Conservation (phyloP, 2,329 filamentous ascomycete genomes). For the Penicillium rolfsii region DNA sequence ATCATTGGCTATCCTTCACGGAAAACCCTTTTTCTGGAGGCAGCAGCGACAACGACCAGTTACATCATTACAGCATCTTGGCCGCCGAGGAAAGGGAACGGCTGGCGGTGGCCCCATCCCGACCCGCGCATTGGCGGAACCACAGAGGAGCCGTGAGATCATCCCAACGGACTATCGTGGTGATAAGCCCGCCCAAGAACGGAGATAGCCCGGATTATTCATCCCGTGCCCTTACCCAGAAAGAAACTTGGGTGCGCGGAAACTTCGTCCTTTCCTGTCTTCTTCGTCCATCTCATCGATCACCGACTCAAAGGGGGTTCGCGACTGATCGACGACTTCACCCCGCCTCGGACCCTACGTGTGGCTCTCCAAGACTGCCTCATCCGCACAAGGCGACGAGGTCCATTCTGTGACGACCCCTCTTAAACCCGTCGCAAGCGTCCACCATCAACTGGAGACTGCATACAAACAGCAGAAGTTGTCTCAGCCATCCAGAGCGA, state of each 20-base stretch:
- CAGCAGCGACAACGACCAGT: background rate
- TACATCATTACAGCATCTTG: background rate
- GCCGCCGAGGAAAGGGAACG: background rate
- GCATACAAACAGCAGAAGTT: background rate
- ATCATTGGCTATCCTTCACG: background rate
- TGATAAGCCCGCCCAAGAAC: slow-evolving; percentile 14
- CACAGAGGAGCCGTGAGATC: background rate
- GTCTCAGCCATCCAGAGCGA: background rate
- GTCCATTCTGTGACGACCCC: background rate
- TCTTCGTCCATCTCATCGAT: background rate
- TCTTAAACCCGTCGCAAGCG: slow-evolving; percentile 3
- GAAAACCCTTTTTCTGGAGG: background rate
- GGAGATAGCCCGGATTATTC: slow-evolving; percentile 16
- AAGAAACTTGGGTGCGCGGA: background rate
- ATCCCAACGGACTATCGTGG: slow-evolving; percentile 7
- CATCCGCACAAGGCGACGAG: background rate
- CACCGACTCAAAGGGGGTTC: background rate
- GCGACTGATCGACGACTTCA: background rate
- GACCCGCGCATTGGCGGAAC: slow-evolving; percentile 3
- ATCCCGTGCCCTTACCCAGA: background rate
- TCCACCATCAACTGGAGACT: background rate
- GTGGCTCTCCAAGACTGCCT: background rate
- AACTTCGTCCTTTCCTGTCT: background rate
- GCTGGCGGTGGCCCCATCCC: slow-evolving; percentile 1
- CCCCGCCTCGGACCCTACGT: background rate